phyloP scores from a whole-genome alignment of 164 flowering plant genomes.

The Chimonanthus praecox region DNA sequence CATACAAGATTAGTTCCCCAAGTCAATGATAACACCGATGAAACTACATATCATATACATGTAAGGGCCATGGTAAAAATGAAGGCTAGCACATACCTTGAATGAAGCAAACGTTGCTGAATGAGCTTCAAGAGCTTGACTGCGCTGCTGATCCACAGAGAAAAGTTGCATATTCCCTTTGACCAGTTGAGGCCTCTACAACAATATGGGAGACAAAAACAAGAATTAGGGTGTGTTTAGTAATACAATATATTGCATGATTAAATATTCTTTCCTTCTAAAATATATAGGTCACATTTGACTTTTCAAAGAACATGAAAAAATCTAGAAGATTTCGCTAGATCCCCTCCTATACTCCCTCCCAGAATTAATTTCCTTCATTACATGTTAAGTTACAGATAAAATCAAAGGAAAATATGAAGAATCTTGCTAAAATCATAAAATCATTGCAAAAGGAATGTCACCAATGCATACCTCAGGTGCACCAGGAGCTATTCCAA shows the following conservation, averaged over 20 bases:
- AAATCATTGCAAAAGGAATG: background rate
- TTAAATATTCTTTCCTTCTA: too few species aligned
- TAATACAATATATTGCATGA: background rate
- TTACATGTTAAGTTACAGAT: background rate
- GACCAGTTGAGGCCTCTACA: constrained; percentile 89
- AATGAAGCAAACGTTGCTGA: constrained; percentile 89
- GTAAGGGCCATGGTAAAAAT: background rate
- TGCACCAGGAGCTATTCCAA: constrained; percentile 97
- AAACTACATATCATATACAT: background rate
- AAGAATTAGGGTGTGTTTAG: background rate
- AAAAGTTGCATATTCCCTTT: constrained; percentile 98
- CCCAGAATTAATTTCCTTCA: background rate
- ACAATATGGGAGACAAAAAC: background rate
- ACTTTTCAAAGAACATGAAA: background rate
- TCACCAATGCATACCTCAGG: constrained; percentile 59
- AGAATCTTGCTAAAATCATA: too few species aligned
- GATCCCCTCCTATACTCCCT: background rate
- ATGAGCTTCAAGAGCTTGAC: constrained; percentile 99
- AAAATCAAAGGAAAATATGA: too few species aligned
- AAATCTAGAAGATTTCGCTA: background rate
- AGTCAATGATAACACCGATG: background rate
- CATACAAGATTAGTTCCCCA: background rate
- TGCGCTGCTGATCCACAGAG: constrained; percentile 98
- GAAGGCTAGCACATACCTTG: constrained; percentile 39
- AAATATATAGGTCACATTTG: too few species aligned